Conservation (phyloP, 2,329 filamentous ascomycete species). For the Lecanicillium sp. region DNA sequence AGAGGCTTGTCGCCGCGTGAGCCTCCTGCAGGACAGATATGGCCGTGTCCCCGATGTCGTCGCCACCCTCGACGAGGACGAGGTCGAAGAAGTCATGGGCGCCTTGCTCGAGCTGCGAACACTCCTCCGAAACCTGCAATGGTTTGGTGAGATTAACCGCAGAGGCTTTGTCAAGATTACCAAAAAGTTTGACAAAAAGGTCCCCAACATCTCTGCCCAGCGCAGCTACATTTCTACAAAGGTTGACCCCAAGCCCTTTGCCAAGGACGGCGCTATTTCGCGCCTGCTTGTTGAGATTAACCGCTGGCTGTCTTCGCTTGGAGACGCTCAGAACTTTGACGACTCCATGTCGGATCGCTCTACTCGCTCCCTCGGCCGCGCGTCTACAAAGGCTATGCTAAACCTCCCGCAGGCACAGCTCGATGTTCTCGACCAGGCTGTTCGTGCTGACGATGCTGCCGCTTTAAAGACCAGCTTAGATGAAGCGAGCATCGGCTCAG, state of each 20-base stretch:
- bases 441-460: conserved; percentile 57
- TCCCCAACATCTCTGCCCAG: conserved; percentile 67
- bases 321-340: conserved; percentile 67
- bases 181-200: conserved; percentile 97
- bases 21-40: conserved; percentile 81
- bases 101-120: conserved; percentile 82
- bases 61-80: conserved; percentile 73
- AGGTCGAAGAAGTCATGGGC: conserved; percentile 83
- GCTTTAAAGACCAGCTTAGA: conserved; percentile 48
- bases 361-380: conserved; percentile 65
- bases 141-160: conserved; percentile 96
- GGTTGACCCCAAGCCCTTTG: conserved; percentile 82
- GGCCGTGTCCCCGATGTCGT: conserved; percentile 62
- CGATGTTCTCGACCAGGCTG: conserved; percentile 63
- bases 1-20: conserved; percentile 75
- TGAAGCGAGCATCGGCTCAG: conserved; percentile 40
- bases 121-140: conserved; percentile 84
- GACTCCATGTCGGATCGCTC: conserved; percentile 70
- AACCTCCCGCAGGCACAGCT: conserved; percentile 61
- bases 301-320: conserved; percentile 79
- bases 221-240: conserved; percentile 82
- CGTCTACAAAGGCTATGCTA: conserved; percentile 66
- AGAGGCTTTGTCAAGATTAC: conserved; percentile 96
- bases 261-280: conserved; percentile 54
- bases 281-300: conserved; percentile 60